Evolutionary conservation across 345 rosid species (phyloP).

Genomic region (Brassica rapa): DNA sequence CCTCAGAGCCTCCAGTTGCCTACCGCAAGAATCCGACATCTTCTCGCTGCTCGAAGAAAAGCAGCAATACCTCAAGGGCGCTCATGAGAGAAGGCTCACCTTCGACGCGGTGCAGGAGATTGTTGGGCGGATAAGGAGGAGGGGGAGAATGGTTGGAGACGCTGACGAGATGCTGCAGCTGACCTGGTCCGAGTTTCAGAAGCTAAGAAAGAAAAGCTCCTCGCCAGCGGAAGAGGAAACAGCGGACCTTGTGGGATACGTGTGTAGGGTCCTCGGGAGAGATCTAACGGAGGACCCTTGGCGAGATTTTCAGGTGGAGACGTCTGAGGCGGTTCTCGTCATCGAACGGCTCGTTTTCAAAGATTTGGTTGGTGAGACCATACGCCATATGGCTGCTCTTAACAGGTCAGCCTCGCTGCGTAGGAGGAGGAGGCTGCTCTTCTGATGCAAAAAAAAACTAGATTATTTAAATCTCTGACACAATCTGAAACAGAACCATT

Average conservation of each 20-base stretch:
- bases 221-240: slow-evolving; percentile 3
- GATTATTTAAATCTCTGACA: slow-evolving; percentile 10
- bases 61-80: slow-evolving; percentile 53
- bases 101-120: slow-evolving; percentile 74
- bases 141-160: slow-evolving; percentile 49
- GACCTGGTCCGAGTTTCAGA: slow-evolving; percentile 69
- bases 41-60: slow-evolving; percentile 72
- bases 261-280: slow-evolving; percentile 69
- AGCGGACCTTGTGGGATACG: slow-evolving; percentile 57
- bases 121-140: slow-evolving; percentile 47
- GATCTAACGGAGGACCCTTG: slow-evolving; percentile 79
- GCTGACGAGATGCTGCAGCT: slow-evolving; percentile 50
- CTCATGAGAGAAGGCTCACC: slow-evolving; percentile 62
- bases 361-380: slow-evolving; percentile 83
- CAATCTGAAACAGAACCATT: background rate
- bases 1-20: slow-evolving; percentile 56
- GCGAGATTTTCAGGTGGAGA: slow-evolving; percentile 64
- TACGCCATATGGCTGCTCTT: slow-evolving; percentile 57
- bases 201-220: slow-evolving; percentile 52
- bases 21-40: slow-evolving; percentile 60
- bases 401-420: slow-evolving; percentile 40
- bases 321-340: slow-evolving; percentile 74
- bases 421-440: slow-evolving; percentile 59
- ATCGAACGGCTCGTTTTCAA: slow-evolving; percentile 79
- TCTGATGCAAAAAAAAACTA: slow-evolving; percentile 42